Evolutionary conservation across 202 grass and related monocot species (phyloP), one percentile per base, ranked within the genome.

Genomic region (Zizania palustris): DNA sequence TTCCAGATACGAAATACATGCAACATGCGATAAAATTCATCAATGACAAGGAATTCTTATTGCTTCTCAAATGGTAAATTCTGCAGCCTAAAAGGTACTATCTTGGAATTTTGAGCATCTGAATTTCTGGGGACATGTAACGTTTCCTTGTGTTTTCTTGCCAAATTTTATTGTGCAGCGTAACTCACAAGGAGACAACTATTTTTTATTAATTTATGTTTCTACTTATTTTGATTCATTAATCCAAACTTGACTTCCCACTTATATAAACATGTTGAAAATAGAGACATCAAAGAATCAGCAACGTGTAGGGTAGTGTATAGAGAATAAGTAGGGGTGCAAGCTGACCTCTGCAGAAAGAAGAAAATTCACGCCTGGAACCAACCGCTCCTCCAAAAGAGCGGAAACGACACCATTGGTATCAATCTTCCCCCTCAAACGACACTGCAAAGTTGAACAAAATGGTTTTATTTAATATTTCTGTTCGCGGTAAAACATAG

Each of bases 291-390:
- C 36, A 63, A 48, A 9, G 14, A 39, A 71, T 71, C 22, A 75
- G 35, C 20, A 76, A 58, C 34, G 70, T 4, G 46, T 28, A 5
- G 59, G 14, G 19, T 59, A 39, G 14, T 55, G 46, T 53, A 56
- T 15, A 71, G 63, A 69, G 46, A 83, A 61, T 35, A 72, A 79
- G 18, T 45, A 20, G 12, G 44, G 38, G 3, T 21, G 12, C 44
- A 74, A 59, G 73, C 82, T 79, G 41, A 97, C 95, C 91, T 97
- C 87, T 53, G 87, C 91, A 63, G 88, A 93, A 77, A 97, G 81
- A 81, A 85, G 9, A 20, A 97, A 86, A 77, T 39, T 87, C 20
- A 87, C 1, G 4, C 82, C 63, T 11, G 50, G 63, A 33, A 35
- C 45, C 43, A 93, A 62, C 34, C 75, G 58, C 73, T 90, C 86